Conservation (phyloP, 768 basidiomycete species). For the Lentinula guzmanii region DNA sequence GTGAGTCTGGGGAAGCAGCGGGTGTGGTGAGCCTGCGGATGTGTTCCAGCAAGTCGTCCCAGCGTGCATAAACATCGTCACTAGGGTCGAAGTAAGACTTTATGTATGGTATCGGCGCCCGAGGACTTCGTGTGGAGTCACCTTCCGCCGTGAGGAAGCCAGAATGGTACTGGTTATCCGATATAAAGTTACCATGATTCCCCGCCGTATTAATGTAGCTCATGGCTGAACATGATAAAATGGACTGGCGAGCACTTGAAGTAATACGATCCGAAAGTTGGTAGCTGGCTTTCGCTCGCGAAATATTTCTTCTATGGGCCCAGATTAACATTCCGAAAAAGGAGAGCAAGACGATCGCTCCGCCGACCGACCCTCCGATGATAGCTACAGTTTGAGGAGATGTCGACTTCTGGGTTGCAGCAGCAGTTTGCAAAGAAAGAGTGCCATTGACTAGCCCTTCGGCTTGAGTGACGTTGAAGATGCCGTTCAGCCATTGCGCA, state of each 20-base stretch:
- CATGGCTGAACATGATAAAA: neutral
- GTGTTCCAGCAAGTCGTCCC: too few relatives aligned
- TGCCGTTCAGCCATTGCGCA: neutral
- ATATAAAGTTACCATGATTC: neutral
- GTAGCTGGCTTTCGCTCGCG: neutral
- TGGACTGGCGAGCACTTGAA: neutral
- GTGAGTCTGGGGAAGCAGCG: too few relatives aligned
- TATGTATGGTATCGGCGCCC: neutral
- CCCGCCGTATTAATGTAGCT: neutral
- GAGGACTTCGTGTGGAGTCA: neutral
- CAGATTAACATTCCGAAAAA: neutral
- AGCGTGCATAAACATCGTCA: neutral
- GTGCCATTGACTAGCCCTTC: neutral
- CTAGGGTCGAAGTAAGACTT: neutral
- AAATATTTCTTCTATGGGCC: neutral
- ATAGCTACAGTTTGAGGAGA: neutral
- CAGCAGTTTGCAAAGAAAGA: neutral
- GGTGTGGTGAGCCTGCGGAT: too few relatives aligned
- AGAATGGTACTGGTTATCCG: neutral
- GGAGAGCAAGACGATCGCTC: neutral
- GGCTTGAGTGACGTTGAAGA: neutral
- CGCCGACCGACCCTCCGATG: neutral
- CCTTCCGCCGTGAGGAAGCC: neutral
- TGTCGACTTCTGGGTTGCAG: neutral
- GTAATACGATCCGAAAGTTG: neutral